A percentile compares a stretch with the other conserved stretches of the same genome.
Conservation (phyloP, 2,329 filamentous ascomycete genomes). For the Verticillium nonalfalfae region DNA sequence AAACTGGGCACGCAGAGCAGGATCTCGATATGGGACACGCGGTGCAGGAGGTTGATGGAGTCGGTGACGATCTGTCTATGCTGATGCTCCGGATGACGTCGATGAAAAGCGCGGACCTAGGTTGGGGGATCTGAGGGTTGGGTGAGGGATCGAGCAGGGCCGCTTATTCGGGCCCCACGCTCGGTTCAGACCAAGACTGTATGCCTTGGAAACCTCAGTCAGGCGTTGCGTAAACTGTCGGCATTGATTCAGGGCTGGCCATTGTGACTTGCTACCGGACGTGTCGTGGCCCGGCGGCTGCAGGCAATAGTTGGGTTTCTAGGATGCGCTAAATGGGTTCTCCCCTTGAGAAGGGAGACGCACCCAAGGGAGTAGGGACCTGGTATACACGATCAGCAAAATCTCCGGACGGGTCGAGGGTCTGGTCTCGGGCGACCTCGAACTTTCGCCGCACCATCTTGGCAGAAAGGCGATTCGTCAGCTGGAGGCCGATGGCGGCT, state of each 20-base stretch:
- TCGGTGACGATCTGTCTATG: background rate
- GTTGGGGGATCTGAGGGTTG: constrained; percentile 16
- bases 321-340: background rate
- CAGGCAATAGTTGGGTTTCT: background rate
- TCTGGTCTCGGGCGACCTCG: background rate
- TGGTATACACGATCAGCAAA: background rate
- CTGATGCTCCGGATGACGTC: constrained; percentile 2
- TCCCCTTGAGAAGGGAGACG: background rate
- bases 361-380: background rate
- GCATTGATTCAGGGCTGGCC: background rate
- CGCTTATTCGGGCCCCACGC: background rate
- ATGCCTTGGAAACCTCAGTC: background rate
- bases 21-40: background rate
- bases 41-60: background rate
- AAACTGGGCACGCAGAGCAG: background rate
- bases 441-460: background rate
- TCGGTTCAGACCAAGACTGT: background rate
- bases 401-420: background rate
- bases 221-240: background rate
- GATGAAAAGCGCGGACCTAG: constrained; percentile 6
- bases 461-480: background rate
- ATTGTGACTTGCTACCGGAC: background rate
- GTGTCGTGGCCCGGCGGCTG: background rate
- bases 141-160: constrained; percentile 18
- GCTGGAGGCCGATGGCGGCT: background rate